phyloP scores from a whole-genome alignment of 495 filamentous ascomycete genomes.

The Aspergillus bertholletiae region DNA sequence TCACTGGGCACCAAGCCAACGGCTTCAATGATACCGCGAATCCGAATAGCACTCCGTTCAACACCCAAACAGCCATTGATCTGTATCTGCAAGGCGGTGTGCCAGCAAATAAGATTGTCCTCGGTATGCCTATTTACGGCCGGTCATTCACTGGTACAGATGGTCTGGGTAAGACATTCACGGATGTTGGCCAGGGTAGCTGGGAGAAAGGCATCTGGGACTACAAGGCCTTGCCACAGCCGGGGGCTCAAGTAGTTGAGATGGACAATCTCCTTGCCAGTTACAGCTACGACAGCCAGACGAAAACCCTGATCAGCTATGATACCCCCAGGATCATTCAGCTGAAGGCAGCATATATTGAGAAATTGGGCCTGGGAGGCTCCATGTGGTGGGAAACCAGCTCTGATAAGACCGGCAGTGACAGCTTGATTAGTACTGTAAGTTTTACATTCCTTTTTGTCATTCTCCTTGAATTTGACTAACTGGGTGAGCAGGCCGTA shows the following conservation, averaged over 20 bases:
- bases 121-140: constrained; percentile 87
- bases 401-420: background rate
- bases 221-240: constrained; percentile 57
- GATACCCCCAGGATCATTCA: constrained; percentile 8
- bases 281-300: constrained; percentile 3
- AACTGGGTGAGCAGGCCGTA: constrained; percentile 19
- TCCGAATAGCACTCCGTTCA: constrained; percentile 63
- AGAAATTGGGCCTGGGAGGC: constrained; percentile 4
- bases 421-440: constrained; percentile 2
- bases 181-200: constrained; percentile 60
- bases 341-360: constrained; percentile 11
- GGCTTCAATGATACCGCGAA: constrained; percentile 52
- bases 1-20: constrained; percentile 73
- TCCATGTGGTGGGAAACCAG: constrained; percentile 18
- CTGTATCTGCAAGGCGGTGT: constrained; percentile 66
- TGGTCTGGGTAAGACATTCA: constrained; percentile 66
- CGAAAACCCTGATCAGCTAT: constrained; percentile 10
- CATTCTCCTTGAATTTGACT: background rate
- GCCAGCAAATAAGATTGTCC: constrained; percentile 61
- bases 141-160: constrained; percentile 69
- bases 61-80: constrained; percentile 56
- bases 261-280: constrained; percentile 12
- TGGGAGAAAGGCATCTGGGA: constrained; percentile 81
- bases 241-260: constrained; percentile 23
- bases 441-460: background rate